Evolutionary conservation across 2,329 filamentous ascomycete genomes (phyloP).

Genomic region (Fusarium caatingaense): DNA sequence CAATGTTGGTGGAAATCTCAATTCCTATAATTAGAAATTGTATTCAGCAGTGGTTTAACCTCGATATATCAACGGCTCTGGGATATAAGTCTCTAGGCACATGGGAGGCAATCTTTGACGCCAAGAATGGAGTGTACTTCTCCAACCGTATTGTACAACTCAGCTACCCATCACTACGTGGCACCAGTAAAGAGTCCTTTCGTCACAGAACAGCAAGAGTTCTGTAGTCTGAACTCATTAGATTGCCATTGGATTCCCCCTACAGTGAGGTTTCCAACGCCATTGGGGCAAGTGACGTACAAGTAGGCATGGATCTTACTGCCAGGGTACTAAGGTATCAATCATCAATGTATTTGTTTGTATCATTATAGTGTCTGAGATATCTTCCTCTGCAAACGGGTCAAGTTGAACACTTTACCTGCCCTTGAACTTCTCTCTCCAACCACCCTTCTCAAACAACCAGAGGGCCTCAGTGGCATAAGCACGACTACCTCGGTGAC

Average conservation of each 20-base stretch:
- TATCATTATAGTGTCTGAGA: background rate
- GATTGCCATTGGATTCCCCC: background rate
- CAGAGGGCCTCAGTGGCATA: conserved; percentile 92
- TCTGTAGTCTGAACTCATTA: background rate
- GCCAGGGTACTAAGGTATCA: background rate
- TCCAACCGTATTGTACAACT: background rate
- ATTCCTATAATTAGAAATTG: background rate
- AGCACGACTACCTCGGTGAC: conserved; percentile 82
- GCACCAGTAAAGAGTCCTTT: conserved; percentile 9
- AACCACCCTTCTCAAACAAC: conserved; percentile 80
- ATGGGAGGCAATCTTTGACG: background rate
- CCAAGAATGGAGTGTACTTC: background rate
- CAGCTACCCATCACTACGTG: conserved; percentile 17
- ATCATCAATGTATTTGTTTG: background rate
- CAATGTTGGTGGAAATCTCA: background rate
- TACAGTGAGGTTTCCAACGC: background rate
- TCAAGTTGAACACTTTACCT: conserved; percentile 49
- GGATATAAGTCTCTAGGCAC: background rate
- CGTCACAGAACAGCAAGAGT: background rate
- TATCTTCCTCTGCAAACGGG: background rate
- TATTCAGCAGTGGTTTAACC: background rate
- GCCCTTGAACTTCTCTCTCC: conserved; percentile 72
- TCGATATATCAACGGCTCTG: background rate
- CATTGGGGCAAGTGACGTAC: background rate
- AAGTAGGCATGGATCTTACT: background rate